Evolutionary conservation across 2,329 filamentous ascomycete species (phyloP), one percentile per base, ranked within the genome.

Genomic region (Chaetomium globosum): DNA sequence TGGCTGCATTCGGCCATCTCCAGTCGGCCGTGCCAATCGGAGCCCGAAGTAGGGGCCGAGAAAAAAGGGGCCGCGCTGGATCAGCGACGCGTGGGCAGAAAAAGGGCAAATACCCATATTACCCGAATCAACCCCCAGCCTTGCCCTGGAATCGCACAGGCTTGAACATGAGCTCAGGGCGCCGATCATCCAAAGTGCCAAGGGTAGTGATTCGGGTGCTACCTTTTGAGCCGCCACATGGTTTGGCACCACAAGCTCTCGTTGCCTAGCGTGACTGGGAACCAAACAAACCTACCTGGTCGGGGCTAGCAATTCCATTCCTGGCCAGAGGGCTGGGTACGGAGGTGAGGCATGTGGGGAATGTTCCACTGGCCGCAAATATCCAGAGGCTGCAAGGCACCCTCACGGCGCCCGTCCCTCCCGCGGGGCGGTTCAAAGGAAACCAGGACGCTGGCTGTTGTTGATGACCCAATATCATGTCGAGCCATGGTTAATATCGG

Each of bases 61-160:
- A 48, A 48, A 49, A 33, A 30, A 52, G 28, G n/a, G 1, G 53
- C 52, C 52, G 51, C 54, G 66, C 67, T 16, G 67, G 67, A 69
- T 67, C 67, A 60, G 51, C 69, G 53, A 56, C 65, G 67, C 23
- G 59, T 46, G 51, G 59, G 59, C 23, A 72, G 71, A 4, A 72
- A 72, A 72, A 16, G 48, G 61, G 62, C n/a, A 72, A 72, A 72
- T 73, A 72, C 12, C 70, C 70, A 72, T 72, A 72, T 73, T 72
- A 69, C 58, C 67, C 67, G 68, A 69, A 64, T 66, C 67, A 58
- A 36, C 53, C 63, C 64, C 63, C 66, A 61, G 60, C 65, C 21
- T 48, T 43, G 43, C 43, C 53, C 55, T 65, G 57, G 54, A 60
- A 59, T 52, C 31, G 62, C 66, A 68, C 56, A 64, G 63, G 39